A percentile compares a stretch with the other conserved stretches of the same genome.
Conservation (phyloP, 352 stramenopile genomes). For the Phytopythium cucurbitacearum region DNA sequence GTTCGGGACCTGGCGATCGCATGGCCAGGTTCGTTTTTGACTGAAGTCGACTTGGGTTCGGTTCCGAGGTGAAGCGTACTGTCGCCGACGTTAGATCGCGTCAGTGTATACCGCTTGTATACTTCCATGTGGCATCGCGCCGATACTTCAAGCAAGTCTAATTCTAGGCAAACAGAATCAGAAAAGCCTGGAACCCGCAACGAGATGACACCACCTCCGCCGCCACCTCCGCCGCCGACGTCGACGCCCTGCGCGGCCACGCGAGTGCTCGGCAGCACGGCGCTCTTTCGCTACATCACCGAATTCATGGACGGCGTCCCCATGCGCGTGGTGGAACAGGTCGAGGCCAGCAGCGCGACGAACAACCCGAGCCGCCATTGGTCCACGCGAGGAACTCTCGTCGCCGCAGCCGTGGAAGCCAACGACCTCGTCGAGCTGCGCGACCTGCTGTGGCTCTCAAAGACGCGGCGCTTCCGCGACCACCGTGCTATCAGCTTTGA, state of each 20-base stretch:
- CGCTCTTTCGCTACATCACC: slow-evolving; percentile 25
- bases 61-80: no score
- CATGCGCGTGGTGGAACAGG: slow-evolving; percentile 13
- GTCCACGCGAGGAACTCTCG: slow-evolving; percentile 17
- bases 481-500: slow-evolving; percentile 19
- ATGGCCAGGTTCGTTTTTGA: no score
- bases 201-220: no score
- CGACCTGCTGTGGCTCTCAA: slow-evolving; percentile 12
- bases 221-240: neutral
- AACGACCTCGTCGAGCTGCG: slow-evolving; percentile 20
- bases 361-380: slow-evolving; percentile 9
- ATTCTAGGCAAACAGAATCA: no score
- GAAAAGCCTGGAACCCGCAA: no score
- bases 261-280: slow-evolving; percentile 18
- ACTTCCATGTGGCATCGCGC: no score
- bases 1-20: no score
- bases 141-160: no score
- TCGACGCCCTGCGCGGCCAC: slow-evolving; percentile 7
- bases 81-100: no score
- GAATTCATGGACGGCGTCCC: slow-evolving; percentile 29
- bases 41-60: no score
- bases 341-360: slow-evolving; percentile 7
- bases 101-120: no score
- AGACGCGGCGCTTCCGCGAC: slow-evolving; percentile 15
- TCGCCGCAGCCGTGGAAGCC: slow-evolving; percentile 16